These are phyloP conservation scores for Spergularia bocconei DNA, from an alignment of 148 eudicot species.

Conservation along the genomic window DNA sequence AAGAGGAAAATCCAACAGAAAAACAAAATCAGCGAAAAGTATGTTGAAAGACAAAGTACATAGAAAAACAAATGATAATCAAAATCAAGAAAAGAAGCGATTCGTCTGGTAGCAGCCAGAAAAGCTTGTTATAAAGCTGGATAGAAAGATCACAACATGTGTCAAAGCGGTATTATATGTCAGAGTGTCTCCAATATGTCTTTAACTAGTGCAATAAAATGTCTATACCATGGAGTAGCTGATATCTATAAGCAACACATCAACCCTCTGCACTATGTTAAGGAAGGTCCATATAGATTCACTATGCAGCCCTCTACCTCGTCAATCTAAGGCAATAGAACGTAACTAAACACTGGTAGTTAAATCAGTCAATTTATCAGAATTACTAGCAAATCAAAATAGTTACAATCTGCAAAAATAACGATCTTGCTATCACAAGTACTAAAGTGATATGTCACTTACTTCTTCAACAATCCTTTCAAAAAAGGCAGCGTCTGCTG, in stretches of 20 bases:
- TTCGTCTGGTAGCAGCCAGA: too few relatives aligned
- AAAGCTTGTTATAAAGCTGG: too few relatives aligned
- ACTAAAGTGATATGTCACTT: conserved; percentile 27
- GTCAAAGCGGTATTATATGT: too few relatives aligned
- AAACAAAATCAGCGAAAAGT: background rate
- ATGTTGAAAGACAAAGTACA: background rate
- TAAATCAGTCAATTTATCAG: background rate
- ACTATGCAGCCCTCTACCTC: background rate
- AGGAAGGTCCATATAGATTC: background rate
- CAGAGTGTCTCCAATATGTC: too few relatives aligned
- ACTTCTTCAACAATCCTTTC: conserved; percentile 51
- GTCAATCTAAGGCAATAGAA: background rate
- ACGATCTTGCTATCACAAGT: background rate
- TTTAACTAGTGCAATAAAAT: too few relatives aligned
- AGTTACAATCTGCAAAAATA: background rate
- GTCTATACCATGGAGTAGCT: background rate
- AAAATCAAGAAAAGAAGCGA: too few relatives aligned
- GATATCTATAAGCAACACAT: background rate
- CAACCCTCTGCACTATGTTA: background rate
- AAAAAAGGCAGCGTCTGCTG: conserved; percentile 56
- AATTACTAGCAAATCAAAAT: background rate
- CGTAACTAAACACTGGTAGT: background rate
- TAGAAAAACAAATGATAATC: too few relatives aligned
- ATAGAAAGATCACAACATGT: too few relatives aligned
- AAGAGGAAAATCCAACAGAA: background rate